These are phyloP conservation scores for Calocybe indica DNA, from an alignment of 768 basidiomycete species.

Conservation along the genomic window DNA sequence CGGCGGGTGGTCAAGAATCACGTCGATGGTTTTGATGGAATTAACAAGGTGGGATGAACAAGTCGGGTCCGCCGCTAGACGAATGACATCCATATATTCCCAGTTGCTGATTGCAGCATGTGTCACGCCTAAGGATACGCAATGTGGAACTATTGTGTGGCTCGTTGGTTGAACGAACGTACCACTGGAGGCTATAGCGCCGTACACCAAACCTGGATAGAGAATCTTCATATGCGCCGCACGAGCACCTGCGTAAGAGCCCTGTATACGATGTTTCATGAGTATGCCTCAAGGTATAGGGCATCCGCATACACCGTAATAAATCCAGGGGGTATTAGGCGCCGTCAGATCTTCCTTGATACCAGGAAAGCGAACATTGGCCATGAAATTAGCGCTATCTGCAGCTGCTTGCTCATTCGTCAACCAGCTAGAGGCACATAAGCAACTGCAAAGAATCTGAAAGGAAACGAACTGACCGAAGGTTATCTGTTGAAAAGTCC, in stretches of 20 bases:
- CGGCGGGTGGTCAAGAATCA: slow-evolving; percentile 42
- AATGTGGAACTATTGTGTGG: not conserved
- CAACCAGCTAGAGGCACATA: slow-evolving; percentile 56
- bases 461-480: slow-evolving; percentile 43
- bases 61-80: slow-evolving; percentile 55
- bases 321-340: slow-evolving; percentile 79
- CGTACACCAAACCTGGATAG: slow-evolving; percentile 85
- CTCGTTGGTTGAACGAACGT: slow-evolving; percentile 10
- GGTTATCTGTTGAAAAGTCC: slow-evolving; percentile 76
- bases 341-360: slow-evolving; percentile 69
- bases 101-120: slow-evolving; percentile 79
- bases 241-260: slow-evolving; percentile 90
- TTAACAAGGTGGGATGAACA: slow-evolving; percentile 57
- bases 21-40: slow-evolving; percentile 55
- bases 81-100: slow-evolving; percentile 85
- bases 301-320: slow-evolving; percentile 69
- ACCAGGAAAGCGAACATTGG: slow-evolving; percentile 66
- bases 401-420: slow-evolving; percentile 86
- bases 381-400: slow-evolving; percentile 91
- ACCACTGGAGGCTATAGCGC: slow-evolving; percentile 87
- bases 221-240: slow-evolving; percentile 87
- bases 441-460: slow-evolving; percentile 3
- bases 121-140: slow-evolving; percentile 56
- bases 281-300: not conserved
- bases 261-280: slow-evolving; percentile 32